Base-by-base conservation (phyloP, 2,329 filamentous ascomycete genomes). In the Fusarium cyanostomum region DNA sequence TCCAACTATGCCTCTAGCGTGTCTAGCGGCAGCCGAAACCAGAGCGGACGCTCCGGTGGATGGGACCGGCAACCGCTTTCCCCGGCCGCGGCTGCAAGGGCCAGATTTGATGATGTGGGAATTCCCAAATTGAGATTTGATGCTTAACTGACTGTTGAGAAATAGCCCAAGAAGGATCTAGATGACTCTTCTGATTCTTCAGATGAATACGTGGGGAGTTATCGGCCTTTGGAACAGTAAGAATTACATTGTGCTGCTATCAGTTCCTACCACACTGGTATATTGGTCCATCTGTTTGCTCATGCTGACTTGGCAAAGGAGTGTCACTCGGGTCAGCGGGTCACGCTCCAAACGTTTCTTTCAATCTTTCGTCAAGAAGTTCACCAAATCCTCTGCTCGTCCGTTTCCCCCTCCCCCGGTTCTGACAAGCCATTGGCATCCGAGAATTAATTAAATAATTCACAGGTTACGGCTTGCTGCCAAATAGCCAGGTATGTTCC, bases 331-430 rank as follows among this genome's bases (percentile, higher is more conserved):
- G 53, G 16, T 28, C 13, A 61, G 43, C 21, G 52, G 37, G 2
- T 68, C 65, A 13, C 65, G 65, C 7, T 68, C 65, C 15, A 68
- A 64, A 50, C 58, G 65, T 15, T 68, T 68, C 52, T 68, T 68
- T 31, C 65, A 65, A 42, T 52, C 52, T 18, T 60, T 68, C 16
- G 58, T 68, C 15, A 66, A 43, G 8, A 68, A 63, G 13, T 68
- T 68, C 26, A 66, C n/a, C 39, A 68, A 66, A 52, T 51, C 65
- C 12, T 63, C 62, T 34, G 59, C 59, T 48, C 65, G 65, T 68
- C 13, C 34, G 65, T 68, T 35, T 33, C 3, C 16, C 38, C 50
- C 46, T 24, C 42, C 18, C 64, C 13, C 9, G 21, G 18, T 38
- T 34, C 26, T 51, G 42, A 28, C 10, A 42, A 38, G 16, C 4